These are phyloP conservation scores for Aspergillus caelatus DNA, from an alignment of 2,329 filamentous ascomycete genomes.

Conservation along the genomic window DNA sequence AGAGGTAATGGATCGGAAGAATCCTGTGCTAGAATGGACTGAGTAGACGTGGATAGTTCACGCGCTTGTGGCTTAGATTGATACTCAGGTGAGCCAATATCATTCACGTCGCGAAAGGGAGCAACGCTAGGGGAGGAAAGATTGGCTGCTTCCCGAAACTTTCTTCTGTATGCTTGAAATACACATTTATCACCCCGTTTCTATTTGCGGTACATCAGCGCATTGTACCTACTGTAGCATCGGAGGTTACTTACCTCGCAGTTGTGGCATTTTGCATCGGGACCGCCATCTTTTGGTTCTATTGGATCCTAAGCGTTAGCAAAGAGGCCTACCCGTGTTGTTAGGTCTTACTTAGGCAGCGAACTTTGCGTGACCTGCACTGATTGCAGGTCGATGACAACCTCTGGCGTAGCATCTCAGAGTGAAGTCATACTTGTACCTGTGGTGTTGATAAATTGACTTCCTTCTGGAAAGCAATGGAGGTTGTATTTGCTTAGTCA, in stretches of 20 bases:
- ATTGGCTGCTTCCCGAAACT: neutral
- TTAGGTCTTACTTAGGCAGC: neutral
- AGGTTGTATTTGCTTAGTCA: neutral
- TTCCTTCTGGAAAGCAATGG: no score
- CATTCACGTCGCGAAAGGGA: neutral
- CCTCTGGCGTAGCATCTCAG: neutral
- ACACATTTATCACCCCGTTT: neutral
- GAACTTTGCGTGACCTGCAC: neutral
- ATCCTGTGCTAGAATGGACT: neutral
- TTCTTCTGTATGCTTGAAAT: neutral
- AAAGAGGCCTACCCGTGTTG: neutral
- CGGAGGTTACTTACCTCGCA: neutral
- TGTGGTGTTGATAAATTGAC: neutral
- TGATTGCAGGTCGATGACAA: neutral
- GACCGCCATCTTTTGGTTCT: neutral
- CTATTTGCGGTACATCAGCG: neutral
- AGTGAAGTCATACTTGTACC: neutral
- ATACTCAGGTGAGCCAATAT: neutral
- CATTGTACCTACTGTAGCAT: neutral
- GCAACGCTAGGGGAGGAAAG: neutral
- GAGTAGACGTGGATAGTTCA: neutral
- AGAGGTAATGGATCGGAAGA: neutral
- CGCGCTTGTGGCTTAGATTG: neutral
- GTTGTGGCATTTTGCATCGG: neutral
- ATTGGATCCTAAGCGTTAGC: neutral